Evolutionary conservation across 805 yeast genomes (phyloP).

Genomic region (Tetrapisispora iriomotensis): DNA sequence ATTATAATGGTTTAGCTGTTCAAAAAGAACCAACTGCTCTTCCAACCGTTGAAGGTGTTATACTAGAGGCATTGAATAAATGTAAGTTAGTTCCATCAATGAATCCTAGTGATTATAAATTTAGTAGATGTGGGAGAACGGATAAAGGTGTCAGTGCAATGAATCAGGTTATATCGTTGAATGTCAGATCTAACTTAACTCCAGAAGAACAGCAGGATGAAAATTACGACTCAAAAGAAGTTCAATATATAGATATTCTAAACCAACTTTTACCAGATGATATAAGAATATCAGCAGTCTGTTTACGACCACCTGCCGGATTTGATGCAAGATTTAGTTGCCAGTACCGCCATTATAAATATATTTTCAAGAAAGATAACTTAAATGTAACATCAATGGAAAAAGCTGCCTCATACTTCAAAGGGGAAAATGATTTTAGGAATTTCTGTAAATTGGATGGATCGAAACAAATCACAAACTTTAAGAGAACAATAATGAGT

Average conservation of each 20-base stretch:
- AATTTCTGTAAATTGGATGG: conserved; percentile 94
- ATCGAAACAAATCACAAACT: conserved; percentile 81
- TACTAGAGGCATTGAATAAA: conserved; percentile 60
- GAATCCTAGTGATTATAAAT: conserved; percentile 54
- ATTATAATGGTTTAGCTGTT: conserved; percentile 80
- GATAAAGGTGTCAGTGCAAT: conserved; percentile 94
- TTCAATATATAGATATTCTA: conserved; percentile 65
- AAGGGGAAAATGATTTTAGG: conserved; percentile 83
- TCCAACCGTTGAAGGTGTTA: conserved; percentile 78
- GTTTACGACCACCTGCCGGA: conserved; percentile 69
- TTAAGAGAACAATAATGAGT: conserved; percentile 48
- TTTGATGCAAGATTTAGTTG: conserved; percentile 95
- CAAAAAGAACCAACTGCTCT: conserved; percentile 68
- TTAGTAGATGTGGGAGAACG: conserved; percentile 90
- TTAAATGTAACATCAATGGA: conserved; percentile 61
- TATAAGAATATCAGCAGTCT: conserved; percentile 67
- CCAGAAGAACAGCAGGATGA: conserved; percentile 52
- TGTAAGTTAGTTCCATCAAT: conserved; percentile 54
- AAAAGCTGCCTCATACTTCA: conserved; percentile 45
- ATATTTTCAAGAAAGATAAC: conserved; percentile 47
- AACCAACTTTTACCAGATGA: conserved; percentile 75
- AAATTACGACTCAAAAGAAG: conserved; percentile 51
- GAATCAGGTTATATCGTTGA: conserved; percentile 82
- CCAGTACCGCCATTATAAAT: conserved; percentile 70
- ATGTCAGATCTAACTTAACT: conserved; percentile 61